phyloP scores from a whole-genome alignment of 805 yeast species.

The Candida odintsovae region DNA sequence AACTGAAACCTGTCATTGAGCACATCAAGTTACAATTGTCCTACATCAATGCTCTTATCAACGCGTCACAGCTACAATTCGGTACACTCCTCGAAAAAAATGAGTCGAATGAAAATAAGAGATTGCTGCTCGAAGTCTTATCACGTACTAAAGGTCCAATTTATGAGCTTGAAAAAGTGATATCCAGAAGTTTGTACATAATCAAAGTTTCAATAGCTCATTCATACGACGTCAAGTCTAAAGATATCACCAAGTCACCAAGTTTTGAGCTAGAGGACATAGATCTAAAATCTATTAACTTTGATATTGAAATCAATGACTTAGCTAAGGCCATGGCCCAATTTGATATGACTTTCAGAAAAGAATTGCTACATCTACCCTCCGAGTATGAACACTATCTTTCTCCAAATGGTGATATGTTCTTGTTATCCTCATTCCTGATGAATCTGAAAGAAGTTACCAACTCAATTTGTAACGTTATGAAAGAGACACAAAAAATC shows the following conservation, averaged over 20 bases:
- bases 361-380: conserved; percentile 27
- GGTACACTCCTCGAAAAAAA: conserved; percentile 22
- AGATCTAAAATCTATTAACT: conserved; percentile 16
- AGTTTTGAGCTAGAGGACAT: conserved; percentile 15
- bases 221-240: conserved; percentile 33
- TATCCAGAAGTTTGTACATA: conserved; percentile 29
- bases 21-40: conserved; percentile 27
- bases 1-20: conserved; percentile 30
- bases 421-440: conserved; percentile 42
- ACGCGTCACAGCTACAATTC: conserved; percentile 43
- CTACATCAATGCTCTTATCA: conserved; percentile 36
- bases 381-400: conserved; percentile 25
- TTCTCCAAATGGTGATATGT: conserved; percentile 44
- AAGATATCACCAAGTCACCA: conserved; percentile 1
- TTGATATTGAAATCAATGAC: conserved; percentile 20
- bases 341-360: conserved; percentile 30
- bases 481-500: conserved; percentile 27
- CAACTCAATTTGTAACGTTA: conserved; percentile 25
- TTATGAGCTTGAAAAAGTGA: conserved; percentile 26
- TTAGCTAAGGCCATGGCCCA: conserved; percentile 28
- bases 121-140: conserved; percentile 27
- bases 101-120: conserved; percentile 25
- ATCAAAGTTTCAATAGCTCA: conserved; percentile 30
- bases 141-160: conserved; percentile 27
- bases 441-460: conserved; percentile 40